phyloP scores from a whole-genome alignment of 768 basidiomycete species.

The Tephrocybe sp. region DNA sequence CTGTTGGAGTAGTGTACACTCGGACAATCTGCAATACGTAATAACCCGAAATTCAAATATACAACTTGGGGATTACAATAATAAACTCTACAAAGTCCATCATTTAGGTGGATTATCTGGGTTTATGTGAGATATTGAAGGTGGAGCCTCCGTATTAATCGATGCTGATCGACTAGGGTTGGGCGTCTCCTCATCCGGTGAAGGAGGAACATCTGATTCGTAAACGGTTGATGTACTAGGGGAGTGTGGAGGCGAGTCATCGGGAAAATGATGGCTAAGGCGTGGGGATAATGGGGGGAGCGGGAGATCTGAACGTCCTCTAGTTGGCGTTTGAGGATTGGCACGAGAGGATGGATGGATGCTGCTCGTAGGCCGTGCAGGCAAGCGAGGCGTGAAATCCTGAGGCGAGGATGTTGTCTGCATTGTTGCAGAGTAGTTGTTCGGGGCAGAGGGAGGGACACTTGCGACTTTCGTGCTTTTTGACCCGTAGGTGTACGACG shows the following conservation, averaged over 20 bases:
- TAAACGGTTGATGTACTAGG: slow-evolving; percentile 24
- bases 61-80: no score
- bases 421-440: slow-evolving; percentile 3
- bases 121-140: neutral
- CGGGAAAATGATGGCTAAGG: slow-evolving; percentile 15
- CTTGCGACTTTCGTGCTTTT: slow-evolving; percentile 63
- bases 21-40: no score
- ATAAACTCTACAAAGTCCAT: neutral
- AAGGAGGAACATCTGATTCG: slow-evolving; percentile 20
- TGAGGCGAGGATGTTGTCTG: slow-evolving; percentile 35
- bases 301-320: slow-evolving; percentile 28
- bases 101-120: slow-evolving; percentile 1
- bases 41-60: no score
- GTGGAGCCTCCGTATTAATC: neutral
- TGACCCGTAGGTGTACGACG: slow-evolving; percentile 63
- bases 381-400: slow-evolving; percentile 74
- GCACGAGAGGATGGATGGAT: slow-evolving; percentile 75
- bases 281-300: slow-evolving; percentile 21
- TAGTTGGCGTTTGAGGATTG: slow-evolving; percentile 46
- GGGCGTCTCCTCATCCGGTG: slow-evolving; percentile 7
- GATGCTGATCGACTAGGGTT: slow-evolving; percentile 3
- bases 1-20: no score
- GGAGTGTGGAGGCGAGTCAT: slow-evolving; percentile 28
- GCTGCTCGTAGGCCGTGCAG: slow-evolving; percentile 64
- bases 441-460: slow-evolving; percentile 33